Conservation (phyloP, 2,329 filamentous ascomycete species). For the Penicillium paneum region DNA sequence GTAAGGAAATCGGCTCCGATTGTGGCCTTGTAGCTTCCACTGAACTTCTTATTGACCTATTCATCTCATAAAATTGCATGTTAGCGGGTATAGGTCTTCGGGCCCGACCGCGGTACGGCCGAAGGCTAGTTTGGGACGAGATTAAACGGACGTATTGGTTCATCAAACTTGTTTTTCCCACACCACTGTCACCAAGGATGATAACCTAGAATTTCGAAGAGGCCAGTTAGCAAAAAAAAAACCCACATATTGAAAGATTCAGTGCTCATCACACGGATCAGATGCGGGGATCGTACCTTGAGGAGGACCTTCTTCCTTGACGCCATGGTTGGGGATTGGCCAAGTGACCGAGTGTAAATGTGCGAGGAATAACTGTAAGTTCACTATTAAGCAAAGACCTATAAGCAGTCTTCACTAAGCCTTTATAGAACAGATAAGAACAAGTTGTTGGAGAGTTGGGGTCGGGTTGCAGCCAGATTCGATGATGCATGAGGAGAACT, state of each 20-base stretch:
- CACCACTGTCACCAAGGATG: conserved; percentile 96
- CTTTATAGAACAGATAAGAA: conserved; percentile 1
- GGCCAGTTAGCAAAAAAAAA: conserved; percentile 8
- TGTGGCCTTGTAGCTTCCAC: conserved; percentile 98
- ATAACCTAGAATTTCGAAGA: conserved; percentile 68
- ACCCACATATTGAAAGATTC: not conserved
- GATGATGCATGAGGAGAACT: conserved; percentile 31
- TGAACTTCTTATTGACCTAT: conserved; percentile 99
- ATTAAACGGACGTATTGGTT: conserved; percentile 91
- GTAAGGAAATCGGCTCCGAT: conserved; percentile 98
- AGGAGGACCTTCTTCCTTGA: conserved; percentile 86
- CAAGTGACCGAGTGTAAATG: not conserved
- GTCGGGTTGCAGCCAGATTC: conserved; percentile 28
- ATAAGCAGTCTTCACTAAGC: not conserved
- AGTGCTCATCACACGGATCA: conserved; percentile 11
- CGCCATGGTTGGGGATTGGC: conserved; percentile 54
- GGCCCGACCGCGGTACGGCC: conserved; percentile 10
- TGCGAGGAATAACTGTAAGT: not conserved
- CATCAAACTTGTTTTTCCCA: conserved; percentile 99
- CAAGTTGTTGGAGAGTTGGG: conserved; percentile 18
- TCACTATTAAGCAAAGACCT: not conserved
- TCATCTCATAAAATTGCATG: not conserved
- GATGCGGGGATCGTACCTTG: conserved; percentile 59
- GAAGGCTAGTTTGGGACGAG: not conserved
- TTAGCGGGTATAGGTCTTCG: conserved; percentile 16